A percentile compares a stretch with the other conserved stretches of the same genome.
phyloP scores from a whole-genome alignment of 495 filamentous ascomycete genomes.

The Tuber brumale region DNA sequence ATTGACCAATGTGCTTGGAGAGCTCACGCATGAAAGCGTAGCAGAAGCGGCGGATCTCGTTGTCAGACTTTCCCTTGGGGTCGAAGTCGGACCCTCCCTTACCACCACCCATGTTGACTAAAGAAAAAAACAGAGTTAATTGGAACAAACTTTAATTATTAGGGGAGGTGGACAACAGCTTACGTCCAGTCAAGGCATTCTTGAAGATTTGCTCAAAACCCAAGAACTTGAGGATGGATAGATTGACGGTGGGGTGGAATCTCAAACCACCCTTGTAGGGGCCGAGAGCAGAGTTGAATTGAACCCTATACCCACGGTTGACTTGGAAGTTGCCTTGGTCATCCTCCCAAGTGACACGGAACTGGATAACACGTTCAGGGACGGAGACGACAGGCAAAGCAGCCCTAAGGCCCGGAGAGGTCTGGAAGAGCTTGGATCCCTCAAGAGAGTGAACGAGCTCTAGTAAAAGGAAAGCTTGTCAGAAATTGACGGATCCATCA shows the following conservation, averaged over 20 bases:
- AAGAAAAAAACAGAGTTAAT: conserved; percentile 15
- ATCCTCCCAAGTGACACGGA: conserved; percentile 94
- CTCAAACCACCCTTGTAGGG: conserved; percentile 97
- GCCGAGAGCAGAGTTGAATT: conserved; percentile 97
- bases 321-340: conserved; percentile 83
- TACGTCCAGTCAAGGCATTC: conserved; percentile 95
- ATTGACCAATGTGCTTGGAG: conserved; percentile 88
- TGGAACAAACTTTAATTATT: neutral
- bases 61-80: conserved; percentile 96
- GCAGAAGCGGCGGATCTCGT: conserved; percentile 97
- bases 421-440: conserved; percentile 84
- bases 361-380: conserved; percentile 94
- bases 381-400: conserved; percentile 82
- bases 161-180: conserved; percentile 44
- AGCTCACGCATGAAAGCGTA: conserved; percentile 92
- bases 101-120: conserved; percentile 94
- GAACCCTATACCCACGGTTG: conserved; percentile 94
- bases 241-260: conserved; percentile 93
- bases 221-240: conserved; percentile 96
- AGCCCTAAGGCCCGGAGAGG: conserved; percentile 87
- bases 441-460: conserved; percentile 93
- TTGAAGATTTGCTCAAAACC: conserved; percentile 99
- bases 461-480: conserved; percentile 42
- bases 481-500: conserved; percentile 17
- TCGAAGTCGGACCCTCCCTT: conserved; percentile 99